These are phyloP conservation scores for Chrysosporium keratinophilum DNA, from an alignment of 2,329 filamentous ascomycete species.

Conservation along the genomic window DNA sequence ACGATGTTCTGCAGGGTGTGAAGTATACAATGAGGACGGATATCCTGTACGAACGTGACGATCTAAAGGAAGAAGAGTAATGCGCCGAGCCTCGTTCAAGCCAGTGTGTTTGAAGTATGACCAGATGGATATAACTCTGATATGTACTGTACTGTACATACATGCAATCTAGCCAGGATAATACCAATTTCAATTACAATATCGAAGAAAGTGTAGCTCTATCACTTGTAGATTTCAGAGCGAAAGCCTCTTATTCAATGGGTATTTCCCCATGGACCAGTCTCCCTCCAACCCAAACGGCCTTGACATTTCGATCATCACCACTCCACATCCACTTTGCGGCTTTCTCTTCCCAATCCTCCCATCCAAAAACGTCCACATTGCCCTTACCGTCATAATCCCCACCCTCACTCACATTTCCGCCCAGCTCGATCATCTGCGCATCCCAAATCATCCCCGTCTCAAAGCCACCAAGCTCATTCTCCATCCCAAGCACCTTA, in stretches of 20 bases:
- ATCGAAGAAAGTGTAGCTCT: no score
- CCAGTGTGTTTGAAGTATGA: no score
- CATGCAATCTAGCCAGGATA: no score
- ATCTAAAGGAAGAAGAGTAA: background rate
- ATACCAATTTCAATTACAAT: no score
- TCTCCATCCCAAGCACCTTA: slow-evolving; percentile 61
- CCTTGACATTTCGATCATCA: slow-evolving; percentile 79
- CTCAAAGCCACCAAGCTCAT: slow-evolving; percentile 68
- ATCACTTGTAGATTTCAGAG: no score
- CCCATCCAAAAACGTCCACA: slow-evolving; percentile 85
- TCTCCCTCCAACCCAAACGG: slow-evolving; percentile 79
- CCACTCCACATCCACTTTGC: slow-evolving; percentile 94
- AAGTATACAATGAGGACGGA: slow-evolving; percentile 33
- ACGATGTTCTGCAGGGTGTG: slow-evolving; percentile 43
- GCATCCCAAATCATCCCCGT: slow-evolving; percentile 85
- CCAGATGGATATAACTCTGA: no score
- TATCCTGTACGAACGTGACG: slow-evolving; percentile 7
- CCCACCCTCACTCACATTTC: slow-evolving; percentile 24
- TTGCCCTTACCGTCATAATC: slow-evolving; percentile 42
- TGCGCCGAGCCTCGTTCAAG: no score
- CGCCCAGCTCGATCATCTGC: slow-evolving; percentile 62
- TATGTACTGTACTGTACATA: no score
- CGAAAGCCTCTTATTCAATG: background rate
- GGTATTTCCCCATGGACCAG: slow-evolving; percentile 53
- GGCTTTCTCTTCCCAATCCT: slow-evolving; percentile 73